Evolutionary conservation across 495 filamentous ascomycete species (phyloP), one percentile per base, ranked within the genome.

Genomic region (Daldinia loculata): DNA sequence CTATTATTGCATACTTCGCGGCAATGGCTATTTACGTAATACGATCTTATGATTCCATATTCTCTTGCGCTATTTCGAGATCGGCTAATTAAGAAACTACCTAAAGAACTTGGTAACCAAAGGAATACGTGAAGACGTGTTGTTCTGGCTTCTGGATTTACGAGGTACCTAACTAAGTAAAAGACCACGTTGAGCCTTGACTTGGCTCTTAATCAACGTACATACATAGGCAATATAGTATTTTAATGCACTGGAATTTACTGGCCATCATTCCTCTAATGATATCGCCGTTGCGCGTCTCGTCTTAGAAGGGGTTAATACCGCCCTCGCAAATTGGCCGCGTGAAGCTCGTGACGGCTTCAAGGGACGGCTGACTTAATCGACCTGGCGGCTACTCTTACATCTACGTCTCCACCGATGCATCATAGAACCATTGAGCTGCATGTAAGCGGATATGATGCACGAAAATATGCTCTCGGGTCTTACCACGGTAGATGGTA

Each of bases 371-470:
- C 27, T 48, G 41, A 50, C 41, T 66, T 59, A 17, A 61, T 61
- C 63, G 52, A 39, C 26, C 70, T 66, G 70, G 70, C 70, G 70
- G 70, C 70, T 73, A 53, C 70, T 73, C 70, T 61, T 58, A 70
- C 70, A 63, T 14, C 53, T 19, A 19, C n/a, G 51, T 62, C 56
- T 19, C 70, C 70, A 69, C 70, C 45, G 27, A 50, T 55, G 51
- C 30, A 48, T 66, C 50, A 63, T 61, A 34, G 51, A 55, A 56
- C 55, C 34, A 41, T 60, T 41, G 17, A 63, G 26, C 45, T 68
- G 60, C 56, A 61, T 52, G 56, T 67, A 66, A 52, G 66, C 52
- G 39, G 48, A 56, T 39, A 22, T 52, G 30, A 53, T 60, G 27
- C 41, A 60, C 29, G 41, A 12, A 30, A 32, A 26, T 45, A 45